Evolutionary conservation across 768 basidiomycete genomes (phyloP), one percentile per base, ranked within the genome.

Genomic region (Phlegmacium glaucopus): DNA sequence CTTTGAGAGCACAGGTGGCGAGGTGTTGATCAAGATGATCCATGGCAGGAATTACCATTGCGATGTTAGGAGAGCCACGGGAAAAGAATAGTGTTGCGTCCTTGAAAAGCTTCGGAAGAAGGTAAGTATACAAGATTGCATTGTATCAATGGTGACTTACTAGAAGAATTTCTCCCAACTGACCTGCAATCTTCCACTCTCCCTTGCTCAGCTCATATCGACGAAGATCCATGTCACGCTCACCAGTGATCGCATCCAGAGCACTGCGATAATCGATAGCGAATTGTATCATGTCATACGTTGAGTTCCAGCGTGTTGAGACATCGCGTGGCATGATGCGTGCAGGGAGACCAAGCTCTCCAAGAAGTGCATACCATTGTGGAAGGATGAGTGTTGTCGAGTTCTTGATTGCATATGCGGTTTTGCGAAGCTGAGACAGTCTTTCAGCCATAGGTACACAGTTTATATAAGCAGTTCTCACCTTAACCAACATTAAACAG

Each of bases 271-370:
- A 66, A 9, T 62, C 34, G 2, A 65, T 16, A 0, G 61, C 61
- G 47, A 63, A 59, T 3, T 50, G 27, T 1, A 70, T 45, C 67
- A 72, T 70, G 29, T 65, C 48, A 38, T 51, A 67, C 0, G 58
- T 65, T 8, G 63, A 70, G 35, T 70, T 70, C 71, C 70, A 72
- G 0, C 61, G 48, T 1, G 68, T 69, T 9, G 44, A 15, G 1
- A 71, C 64, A 49, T 72, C 66, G 1, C 63, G 56, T 7, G 66
- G 62, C 32, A 64, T 53, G 15, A 55, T 22, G 22, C 15, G 15
- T 8, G 8, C 30, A 13, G 8, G 12, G 4, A 59, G 36, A 1
- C 45, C 49, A 10, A 30, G 29, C 9, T 52, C 47, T 11, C 41
- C 27, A 1, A 62, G 26, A 5, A 39, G 42, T 4, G 25, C 11